A percentile compares a stretch with the other conserved stretches of the same genome.
These are phyloP conservation scores for Colletotrichum godetiae DNA, from an alignment of 2,329 filamentous ascomycete species.

Conservation along the genomic window DNA sequence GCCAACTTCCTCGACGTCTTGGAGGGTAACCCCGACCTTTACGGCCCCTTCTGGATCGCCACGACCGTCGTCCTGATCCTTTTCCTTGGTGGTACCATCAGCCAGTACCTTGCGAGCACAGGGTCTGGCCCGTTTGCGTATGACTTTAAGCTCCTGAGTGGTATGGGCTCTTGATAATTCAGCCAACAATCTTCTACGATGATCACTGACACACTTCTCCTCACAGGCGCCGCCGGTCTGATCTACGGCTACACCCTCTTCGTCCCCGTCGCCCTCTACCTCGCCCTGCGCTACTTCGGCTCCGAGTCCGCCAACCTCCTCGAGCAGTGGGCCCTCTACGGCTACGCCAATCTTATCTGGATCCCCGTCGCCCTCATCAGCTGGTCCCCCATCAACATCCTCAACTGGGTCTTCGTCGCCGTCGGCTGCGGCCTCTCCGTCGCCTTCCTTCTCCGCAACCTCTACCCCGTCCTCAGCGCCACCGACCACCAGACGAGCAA, in stretches of 20 bases:
- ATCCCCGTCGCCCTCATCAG: conserved; percentile 92
- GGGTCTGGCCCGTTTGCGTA: conserved; percentile 84
- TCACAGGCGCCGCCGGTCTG: conserved; percentile 82
- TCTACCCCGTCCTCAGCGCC: conserved; percentile 91
- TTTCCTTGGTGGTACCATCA: conserved; percentile 95
- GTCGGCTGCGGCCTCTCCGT: conserved; percentile 87
- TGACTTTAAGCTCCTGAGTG: conserved; percentile 89
- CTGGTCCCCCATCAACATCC: conserved; percentile 85
- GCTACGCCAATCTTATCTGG: conserved; percentile 97
- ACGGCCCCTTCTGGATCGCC: conserved; percentile 98
- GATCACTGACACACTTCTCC: conserved; percentile 2
- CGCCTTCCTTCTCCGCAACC: conserved; percentile 84
- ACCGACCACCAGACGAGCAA: conserved; percentile 94
- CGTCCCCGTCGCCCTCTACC: conserved; percentile 87
- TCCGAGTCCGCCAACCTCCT: conserved; percentile 92
- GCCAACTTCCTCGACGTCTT: conserved; percentile 97
- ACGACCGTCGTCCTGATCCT: conserved; percentile 96
- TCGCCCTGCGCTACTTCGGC: conserved; percentile 92
- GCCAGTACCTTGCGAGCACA: conserved; percentile 81
- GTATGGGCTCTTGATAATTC: conserved; percentile 55
- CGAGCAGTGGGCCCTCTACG: conserved; percentile 95
- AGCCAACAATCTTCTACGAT: neutral
- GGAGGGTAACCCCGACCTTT: conserved; percentile 95
- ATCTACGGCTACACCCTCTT: conserved; percentile 95
- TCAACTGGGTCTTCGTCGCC: conserved; percentile 95